Conservation (phyloP, 2,329 filamentous ascomycete species). For the Alternaria sp. region DNA sequence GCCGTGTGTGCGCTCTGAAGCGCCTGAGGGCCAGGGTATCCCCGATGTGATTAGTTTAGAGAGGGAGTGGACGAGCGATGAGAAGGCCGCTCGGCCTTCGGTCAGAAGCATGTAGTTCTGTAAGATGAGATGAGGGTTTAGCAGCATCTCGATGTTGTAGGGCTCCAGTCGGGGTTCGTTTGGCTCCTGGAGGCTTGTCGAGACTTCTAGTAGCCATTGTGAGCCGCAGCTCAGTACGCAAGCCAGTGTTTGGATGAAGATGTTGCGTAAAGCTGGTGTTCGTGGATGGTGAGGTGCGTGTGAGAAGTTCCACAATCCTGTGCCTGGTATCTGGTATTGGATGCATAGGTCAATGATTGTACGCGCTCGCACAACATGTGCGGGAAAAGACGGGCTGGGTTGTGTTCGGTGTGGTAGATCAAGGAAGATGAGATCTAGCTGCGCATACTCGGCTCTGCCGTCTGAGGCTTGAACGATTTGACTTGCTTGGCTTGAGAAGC, state of each 20-base stretch:
- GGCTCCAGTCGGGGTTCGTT: constrained; percentile 13
- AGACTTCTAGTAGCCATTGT: constrained; percentile 48
- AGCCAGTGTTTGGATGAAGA: constrained; percentile 51
- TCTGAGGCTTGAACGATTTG: constrained; percentile 39
- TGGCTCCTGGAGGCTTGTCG: constrained; percentile 32
- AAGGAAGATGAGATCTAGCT: constrained; percentile 51
- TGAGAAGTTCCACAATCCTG: constrained; percentile 36
- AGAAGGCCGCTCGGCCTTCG: constrained; percentile 25
- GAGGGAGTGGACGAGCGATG: constrained; percentile 26
- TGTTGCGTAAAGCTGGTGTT: constrained; percentile 48
- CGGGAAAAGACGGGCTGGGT: constrained; percentile 35
- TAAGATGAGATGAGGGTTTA: constrained; percentile 44
- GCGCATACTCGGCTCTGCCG: constrained; percentile 47
- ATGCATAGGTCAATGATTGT: constrained; percentile 46
- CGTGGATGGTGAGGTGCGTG: constrained; percentile 39
- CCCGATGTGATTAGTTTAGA: constrained; percentile 34
- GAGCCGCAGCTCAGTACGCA: constrained; percentile 51
- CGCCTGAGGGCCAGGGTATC: constrained; percentile 41
- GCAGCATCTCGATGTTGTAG: constrained; percentile 30
- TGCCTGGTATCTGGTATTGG: constrained; percentile 27
- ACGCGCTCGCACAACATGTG: constrained; percentile 39
- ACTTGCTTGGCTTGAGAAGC: constrained; percentile 16
- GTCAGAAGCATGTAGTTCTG: constrained; percentile 45
- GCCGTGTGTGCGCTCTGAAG: constrained; percentile 39
- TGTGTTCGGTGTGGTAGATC: constrained; percentile 37